phyloP scores from a whole-genome alignment of 2,329 filamentous ascomycete genomes.

The Ophiostoma sp. region DNA sequence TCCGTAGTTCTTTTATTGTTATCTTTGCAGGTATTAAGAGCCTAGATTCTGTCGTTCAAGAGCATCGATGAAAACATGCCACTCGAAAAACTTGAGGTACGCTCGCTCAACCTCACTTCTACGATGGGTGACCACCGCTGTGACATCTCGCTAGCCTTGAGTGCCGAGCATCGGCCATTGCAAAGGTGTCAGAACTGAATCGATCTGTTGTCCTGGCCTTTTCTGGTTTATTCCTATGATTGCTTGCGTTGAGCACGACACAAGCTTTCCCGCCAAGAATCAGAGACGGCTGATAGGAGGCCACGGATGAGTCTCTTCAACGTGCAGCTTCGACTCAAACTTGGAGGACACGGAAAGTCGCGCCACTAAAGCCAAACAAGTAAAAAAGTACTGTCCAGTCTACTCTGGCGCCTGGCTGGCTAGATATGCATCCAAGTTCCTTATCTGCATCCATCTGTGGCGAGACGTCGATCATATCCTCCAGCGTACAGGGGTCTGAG shows the following conservation, averaged over 20 bases:
- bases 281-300: neutral
- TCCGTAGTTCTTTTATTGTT: neutral
- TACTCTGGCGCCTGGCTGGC: too few species aligned
- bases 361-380: neutral
- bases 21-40: neutral
- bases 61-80: too few species aligned
- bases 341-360: too few species aligned
- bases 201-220: too few species aligned
- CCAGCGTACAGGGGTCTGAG: neutral
- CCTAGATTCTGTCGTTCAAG: too few species aligned
- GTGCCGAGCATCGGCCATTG: neutral
- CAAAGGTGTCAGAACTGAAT: neutral
- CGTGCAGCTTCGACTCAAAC: too few species aligned
- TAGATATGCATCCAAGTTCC: neutral
- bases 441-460: conserved; percentile 1
- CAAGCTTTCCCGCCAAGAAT: conserved; percentile 3
- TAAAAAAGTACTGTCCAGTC: neutral
- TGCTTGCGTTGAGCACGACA: neutral
- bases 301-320: neutral
- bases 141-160: neutral
- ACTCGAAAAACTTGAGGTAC: too few species aligned
- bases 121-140: too few species aligned
- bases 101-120: too few species aligned
- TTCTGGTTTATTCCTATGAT: neutral
- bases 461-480: conserved; percentile 3